phyloP scores from a whole-genome alignment of 768 basidiomycete species.

The Agaricus subrufescens region DNA sequence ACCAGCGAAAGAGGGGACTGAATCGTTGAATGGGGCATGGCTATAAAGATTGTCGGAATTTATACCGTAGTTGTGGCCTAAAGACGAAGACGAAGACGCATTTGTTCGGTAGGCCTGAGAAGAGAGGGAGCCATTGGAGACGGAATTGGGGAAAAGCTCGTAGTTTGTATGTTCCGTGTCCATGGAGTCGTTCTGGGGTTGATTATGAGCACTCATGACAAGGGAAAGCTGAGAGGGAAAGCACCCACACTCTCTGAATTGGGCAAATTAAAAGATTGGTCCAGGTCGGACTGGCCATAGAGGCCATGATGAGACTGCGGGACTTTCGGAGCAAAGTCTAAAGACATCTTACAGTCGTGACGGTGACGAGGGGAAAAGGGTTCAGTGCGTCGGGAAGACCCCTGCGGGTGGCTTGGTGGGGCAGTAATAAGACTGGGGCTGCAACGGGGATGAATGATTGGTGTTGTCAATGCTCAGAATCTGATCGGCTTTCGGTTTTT shows the following conservation, averaged over 20 bases:
- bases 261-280: constrained; percentile 46
- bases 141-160: constrained; percentile 56
- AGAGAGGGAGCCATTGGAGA: constrained; percentile 35
- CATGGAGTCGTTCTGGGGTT: constrained; percentile 44
- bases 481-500: constrained; percentile 52
- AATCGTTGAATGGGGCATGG: constrained; percentile 55
- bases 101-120: constrained; percentile 67
- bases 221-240: constrained; percentile 26
- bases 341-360: constrained; percentile 39
- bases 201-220: constrained; percentile 20
- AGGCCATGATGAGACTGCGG: constrained; percentile 42
- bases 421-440: constrained; percentile 30
- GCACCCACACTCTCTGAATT: constrained; percentile 30
- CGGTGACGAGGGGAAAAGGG: constrained; percentile 21
- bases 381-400: constrained; percentile 44
- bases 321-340: constrained; percentile 46
- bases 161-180: constrained; percentile 58
- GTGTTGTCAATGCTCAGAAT: constrained; percentile 25
- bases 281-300: constrained; percentile 54
- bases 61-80: constrained; percentile 51
- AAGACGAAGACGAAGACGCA: constrained; percentile 68
- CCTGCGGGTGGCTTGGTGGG: constrained; percentile 32
- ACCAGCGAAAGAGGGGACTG: constrained; percentile 51
- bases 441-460: constrained; percentile 19
- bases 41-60: constrained; percentile 55